These are phyloP conservation scores for Talaromyces nanjingensis DNA, from an alignment of 495 filamentous ascomycete species.

Conservation along the genomic window DNA sequence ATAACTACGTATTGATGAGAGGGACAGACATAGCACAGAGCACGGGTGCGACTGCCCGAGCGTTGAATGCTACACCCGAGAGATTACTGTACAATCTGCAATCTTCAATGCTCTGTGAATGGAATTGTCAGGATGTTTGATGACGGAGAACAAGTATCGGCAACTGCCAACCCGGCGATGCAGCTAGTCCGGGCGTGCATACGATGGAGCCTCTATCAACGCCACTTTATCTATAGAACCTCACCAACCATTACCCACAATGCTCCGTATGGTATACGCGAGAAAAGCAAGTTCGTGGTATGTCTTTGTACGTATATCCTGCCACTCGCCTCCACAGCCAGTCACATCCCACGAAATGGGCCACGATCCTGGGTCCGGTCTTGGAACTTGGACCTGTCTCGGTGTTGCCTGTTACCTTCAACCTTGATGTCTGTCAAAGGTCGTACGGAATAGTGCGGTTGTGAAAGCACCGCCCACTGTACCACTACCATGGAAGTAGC, in stretches of 20 bases:
- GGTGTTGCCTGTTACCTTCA: neutral
- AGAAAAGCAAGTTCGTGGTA: neutral
- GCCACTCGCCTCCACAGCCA: neutral
- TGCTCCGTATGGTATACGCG: neutral
- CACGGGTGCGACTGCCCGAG: neutral
- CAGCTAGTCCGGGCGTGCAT: neutral
- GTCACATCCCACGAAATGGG: neutral
- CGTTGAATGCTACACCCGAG: neutral
- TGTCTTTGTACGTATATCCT: neutral
- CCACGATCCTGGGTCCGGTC: neutral
- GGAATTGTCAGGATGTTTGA: too few species aligned
- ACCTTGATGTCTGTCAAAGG: neutral
- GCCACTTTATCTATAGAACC: constrained; percentile 4
- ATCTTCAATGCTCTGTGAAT: neutral
- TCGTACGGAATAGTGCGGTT: neutral
- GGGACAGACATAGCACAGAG: neutral
- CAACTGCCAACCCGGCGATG: neutral
- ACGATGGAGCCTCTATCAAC: constrained; percentile 3
- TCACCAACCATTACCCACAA: neutral
- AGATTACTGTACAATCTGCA: neutral
- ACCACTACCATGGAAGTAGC: neutral
- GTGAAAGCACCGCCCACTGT: neutral
- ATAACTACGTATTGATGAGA: neutral
- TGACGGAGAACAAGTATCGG: neutral
- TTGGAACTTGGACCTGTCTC: constrained; percentile 2